Base-by-base conservation (phyloP, 371 early-diverging fungal species). In the Nosema bombycis region DNA sequence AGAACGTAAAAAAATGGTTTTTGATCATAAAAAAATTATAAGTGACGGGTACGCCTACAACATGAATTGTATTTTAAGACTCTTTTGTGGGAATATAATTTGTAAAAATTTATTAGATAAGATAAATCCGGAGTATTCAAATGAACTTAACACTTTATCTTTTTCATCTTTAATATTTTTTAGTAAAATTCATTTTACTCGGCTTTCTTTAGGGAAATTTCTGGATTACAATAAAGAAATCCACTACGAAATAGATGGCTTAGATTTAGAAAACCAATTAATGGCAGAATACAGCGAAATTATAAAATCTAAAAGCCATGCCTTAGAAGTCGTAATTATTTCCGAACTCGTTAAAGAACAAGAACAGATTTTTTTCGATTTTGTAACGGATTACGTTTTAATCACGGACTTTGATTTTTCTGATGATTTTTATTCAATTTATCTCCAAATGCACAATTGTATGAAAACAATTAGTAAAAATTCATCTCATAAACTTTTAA, bases 1-100 rank as follows among this genome's bases (percentile, higher is more conserved):
- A 61, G 76, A 79, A 14, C 69, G 82, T 56, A 72, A 65, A 24
- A 84, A 84, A 61, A 79, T 70, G 2, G 14, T 29, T 30, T 84
- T 75, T 70, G 74, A 79, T 32, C 28, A 36, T 60, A 54, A 23
- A 28, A 69, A 30, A 23, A 56, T 28, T 18, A 57, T 76, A 34
- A 38, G 65, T 18, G 82, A 81, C 65, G 80, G 79, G 28, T 70
- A 46, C 33, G 57, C 67, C n/a, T 75, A 66, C 63, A 78, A 72
- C 24, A 1, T 84, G 23, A 72, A 70, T 23, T 72, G 71, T 63
- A 46, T 84, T 0, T 72, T 84, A 26, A 46, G 73, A 10, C 63
- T 46, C 60, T 81, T 81, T 60, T 61, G 73, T 32, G 23, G 34
- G 26, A 77, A 79, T 4, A 64, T 84, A 12, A 33, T 74, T 4